phyloP scores from a whole-genome alignment of 2,329 filamentous ascomycete genomes.

The Pyrenophora graminea region DNA sequence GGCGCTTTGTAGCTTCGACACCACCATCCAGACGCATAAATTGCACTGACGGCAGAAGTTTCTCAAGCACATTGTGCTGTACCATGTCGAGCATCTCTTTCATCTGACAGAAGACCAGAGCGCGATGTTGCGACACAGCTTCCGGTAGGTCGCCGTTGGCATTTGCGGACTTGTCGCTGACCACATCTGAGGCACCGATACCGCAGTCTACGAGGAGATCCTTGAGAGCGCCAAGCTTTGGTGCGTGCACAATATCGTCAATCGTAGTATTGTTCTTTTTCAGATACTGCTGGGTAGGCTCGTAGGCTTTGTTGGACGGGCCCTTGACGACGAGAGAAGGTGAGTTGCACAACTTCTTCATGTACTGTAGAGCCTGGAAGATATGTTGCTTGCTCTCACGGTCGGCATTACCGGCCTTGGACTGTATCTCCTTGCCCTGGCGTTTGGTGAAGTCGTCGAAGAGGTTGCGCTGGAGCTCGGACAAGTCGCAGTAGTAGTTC shows the following conservation, averaged over 20 bases:
- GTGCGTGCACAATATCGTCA: constrained; percentile 84
- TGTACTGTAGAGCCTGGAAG: constrained; percentile 98
- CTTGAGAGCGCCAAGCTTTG: constrained; percentile 86
- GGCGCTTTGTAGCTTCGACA: constrained; percentile 89
- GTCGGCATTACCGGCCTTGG: constrained; percentile 77
- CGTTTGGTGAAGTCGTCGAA: constrained; percentile 97
- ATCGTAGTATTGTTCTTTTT: constrained; percentile 78
- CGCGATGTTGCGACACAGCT: constrained; percentile 93
- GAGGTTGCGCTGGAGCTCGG: constrained; percentile 88
- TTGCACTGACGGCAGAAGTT: constrained; percentile 88
- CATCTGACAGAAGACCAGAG: constrained; percentile 98
- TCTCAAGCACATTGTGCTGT: constrained; percentile 87
- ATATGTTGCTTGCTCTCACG: constrained; percentile 97
- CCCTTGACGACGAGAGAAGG: constrained; percentile 90
- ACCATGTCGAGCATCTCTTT: constrained; percentile 99
- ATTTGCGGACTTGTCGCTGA: constrained; percentile 52
- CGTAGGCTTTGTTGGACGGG: constrained; percentile 86
- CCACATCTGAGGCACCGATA: constrained; percentile 68
- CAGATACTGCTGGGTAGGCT: constrained; percentile 80
- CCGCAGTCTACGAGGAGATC: constrained; percentile 98
- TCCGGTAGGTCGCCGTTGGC: constrained; percentile 63
- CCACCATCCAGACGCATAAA: constrained; percentile 92
- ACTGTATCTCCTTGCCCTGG: constrained; percentile 83
- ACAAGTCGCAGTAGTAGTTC: constrained; percentile 98
- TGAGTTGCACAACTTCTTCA: constrained; percentile 99